Evolutionary conservation across 202 grass and related monocot species (phyloP).

Genomic region (Setaria viridis): DNA sequence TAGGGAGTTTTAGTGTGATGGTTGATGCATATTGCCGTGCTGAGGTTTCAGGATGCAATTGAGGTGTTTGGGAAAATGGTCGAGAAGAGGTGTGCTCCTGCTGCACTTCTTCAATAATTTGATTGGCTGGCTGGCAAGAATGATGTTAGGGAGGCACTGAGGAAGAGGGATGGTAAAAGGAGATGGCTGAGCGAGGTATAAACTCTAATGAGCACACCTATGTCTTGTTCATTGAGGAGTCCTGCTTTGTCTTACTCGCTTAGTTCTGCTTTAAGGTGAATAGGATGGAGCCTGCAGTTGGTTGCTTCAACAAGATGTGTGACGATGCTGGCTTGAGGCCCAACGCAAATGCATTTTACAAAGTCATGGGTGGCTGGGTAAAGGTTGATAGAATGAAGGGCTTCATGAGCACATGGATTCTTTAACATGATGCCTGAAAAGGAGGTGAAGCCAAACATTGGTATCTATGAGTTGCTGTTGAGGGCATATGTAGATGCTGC

Average conservation of each 20-base stretch:
- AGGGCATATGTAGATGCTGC: conserved; percentile 57
- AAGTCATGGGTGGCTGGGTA: conserved; percentile 68
- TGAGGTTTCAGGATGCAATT: conserved; percentile 74
- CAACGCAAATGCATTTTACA: conserved; percentile 81
- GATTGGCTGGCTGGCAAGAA: conserved; percentile 87
- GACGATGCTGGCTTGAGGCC: conserved; percentile 66
- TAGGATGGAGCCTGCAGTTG: conserved; percentile 66
- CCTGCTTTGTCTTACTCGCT: no score
- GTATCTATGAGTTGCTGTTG: conserved; percentile 77
- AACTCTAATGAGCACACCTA: conserved; percentile 81
- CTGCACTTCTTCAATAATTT: conserved; percentile 78
- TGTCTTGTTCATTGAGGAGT: conserved; percentile 62
- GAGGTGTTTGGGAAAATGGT: conserved; percentile 71
- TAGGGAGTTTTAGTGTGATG: conserved; percentile 85
- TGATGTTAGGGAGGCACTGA: conserved; percentile 31
- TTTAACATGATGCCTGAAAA: conserved; percentile 68
- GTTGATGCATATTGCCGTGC: conserved; percentile 71
- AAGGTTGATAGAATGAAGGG: conserved; percentile 51
- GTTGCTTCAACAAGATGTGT: conserved; percentile 85
- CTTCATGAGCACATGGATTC: background rate
- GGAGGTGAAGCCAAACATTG: conserved; percentile 80
- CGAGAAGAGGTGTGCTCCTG: conserved; percentile 67
- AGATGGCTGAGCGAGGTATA: conserved; percentile 62
- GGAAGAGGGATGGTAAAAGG: conserved; percentile 67
- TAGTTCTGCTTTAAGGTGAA: conserved; percentile 53